These are phyloP conservation scores for Xylaria sp. DNA, from an alignment of 2,329 filamentous ascomycete species.

Conservation along the genomic window DNA sequence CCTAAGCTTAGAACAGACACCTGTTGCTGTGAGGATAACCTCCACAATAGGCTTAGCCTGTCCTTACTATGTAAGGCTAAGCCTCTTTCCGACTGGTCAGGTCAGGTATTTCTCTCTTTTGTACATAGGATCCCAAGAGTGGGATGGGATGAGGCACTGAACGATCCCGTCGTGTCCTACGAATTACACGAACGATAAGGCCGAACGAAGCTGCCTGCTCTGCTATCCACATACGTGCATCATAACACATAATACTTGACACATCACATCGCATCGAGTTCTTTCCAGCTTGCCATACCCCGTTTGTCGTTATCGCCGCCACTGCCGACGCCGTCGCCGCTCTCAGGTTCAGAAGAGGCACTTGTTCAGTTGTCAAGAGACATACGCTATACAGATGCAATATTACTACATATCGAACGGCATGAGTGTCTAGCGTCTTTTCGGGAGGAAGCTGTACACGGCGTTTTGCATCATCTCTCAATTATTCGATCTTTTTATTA, in stretches of 20 bases:
- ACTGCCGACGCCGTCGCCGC: not conserved
- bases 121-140: not conserved
- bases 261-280: not conserved
- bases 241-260: not conserved
- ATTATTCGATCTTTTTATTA: not conserved
- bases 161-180: not conserved
- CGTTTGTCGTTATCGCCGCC: not conserved
- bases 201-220: not conserved
- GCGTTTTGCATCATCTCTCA: not conserved
- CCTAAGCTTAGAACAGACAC: not conserved
- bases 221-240: not conserved
- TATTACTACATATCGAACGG: slow-evolving; percentile 4
- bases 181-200: too few species aligned
- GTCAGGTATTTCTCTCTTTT: not conserved
- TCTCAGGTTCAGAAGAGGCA: not conserved
- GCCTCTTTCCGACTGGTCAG: not conserved
- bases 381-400: not conserved
- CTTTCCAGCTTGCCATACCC: too few species aligned
- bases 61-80: not conserved
- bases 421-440: slow-evolving; percentile 20
- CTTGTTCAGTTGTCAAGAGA: not conserved
- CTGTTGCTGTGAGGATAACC: not conserved
- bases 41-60: not conserved
- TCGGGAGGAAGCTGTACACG: not conserved
- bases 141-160: not conserved